A percentile compares a stretch with the other conserved stretches of the same genome.
phyloP scores from a whole-genome alignment of 768 basidiomycete species.

The Psilocybe cubensis region DNA sequence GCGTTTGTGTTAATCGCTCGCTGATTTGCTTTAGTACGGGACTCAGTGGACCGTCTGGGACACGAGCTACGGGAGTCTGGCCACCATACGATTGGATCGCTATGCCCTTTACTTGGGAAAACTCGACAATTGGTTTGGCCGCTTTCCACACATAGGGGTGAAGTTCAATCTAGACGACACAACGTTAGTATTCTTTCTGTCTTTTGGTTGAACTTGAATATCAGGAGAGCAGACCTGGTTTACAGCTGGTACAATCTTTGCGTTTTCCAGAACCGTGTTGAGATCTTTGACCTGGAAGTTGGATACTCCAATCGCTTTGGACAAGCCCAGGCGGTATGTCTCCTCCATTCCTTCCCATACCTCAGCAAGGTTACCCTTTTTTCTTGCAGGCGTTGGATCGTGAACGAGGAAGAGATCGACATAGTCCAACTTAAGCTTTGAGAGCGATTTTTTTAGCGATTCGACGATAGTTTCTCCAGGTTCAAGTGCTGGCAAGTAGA shows the following conservation, averaged over 20 bases:
- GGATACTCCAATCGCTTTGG: slow-evolving; percentile 69
- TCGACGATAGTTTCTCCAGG: slow-evolving; percentile 50
- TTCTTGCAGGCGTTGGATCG: slow-evolving; percentile 35
- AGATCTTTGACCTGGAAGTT: slow-evolving; percentile 65
- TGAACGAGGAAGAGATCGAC: slow-evolving; percentile 74
- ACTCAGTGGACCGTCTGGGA: slow-evolving; percentile 62
- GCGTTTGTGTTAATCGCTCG: slow-evolving; percentile 46
- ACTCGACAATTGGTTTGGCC: slow-evolving; percentile 58
- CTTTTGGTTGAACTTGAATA: not conserved
- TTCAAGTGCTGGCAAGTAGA: slow-evolving; percentile 43
- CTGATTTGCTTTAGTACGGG: slow-evolving; percentile 53
- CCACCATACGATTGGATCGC: slow-evolving; percentile 71
- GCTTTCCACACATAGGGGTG: slow-evolving; percentile 75
- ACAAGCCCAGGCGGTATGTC: slow-evolving; percentile 46
- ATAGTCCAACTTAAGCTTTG: slow-evolving; percentile 53
- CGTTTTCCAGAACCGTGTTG: slow-evolving; percentile 51
- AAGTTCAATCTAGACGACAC: slow-evolving; percentile 53
- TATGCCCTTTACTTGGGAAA: slow-evolving; percentile 59
- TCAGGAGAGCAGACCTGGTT: slow-evolving; percentile 62
- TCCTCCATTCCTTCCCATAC: slow-evolving; percentile 68
- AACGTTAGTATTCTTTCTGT: no score
- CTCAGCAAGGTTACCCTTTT: slow-evolving; percentile 47
- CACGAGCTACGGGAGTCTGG: slow-evolving; percentile 45
- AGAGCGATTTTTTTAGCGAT: slow-evolving; percentile 52
- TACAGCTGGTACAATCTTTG: slow-evolving; percentile 61